phyloP scores from a whole-genome alignment of 2,329 filamentous ascomycete species.

The Phyllosticta citrichinensis region DNA sequence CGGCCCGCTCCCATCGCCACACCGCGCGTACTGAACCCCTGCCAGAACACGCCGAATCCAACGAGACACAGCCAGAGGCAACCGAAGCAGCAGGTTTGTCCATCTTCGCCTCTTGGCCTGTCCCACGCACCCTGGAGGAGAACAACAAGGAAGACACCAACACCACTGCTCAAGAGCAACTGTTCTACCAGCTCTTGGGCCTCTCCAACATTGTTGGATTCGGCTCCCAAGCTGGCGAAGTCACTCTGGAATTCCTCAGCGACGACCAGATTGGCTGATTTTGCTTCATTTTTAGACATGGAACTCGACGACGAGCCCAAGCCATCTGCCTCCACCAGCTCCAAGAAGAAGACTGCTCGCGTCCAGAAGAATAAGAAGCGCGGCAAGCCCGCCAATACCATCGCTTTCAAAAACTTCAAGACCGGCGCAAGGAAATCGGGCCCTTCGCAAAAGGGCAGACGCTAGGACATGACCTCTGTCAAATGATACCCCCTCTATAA shows the following conservation, averaged over 20 bases:
- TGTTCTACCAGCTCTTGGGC: conserved; percentile 29
- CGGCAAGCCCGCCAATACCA: conserved; percentile 29
- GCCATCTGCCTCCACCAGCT: conserved; percentile 12
- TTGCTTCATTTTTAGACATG: conserved; percentile 22
- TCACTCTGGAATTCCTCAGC: not conserved
- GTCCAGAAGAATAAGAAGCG: conserved; percentile 25
- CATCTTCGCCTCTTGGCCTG: conserved; percentile 10
- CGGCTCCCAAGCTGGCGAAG: conserved; percentile 13
- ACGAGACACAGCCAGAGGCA: conserved; percentile 5
- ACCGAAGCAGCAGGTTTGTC: conserved; percentile 13
- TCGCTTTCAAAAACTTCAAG: conserved; percentile 22
- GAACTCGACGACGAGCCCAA: conserved; percentile 26
- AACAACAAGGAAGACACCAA: conserved; percentile 1
- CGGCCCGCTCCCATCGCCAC: not conserved
- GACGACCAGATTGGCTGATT: conserved; percentile 27
- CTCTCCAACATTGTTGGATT: conserved; percentile 32
- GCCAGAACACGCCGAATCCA: conserved; percentile 5
- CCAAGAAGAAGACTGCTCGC: conserved; percentile 24
- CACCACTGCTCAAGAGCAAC: conserved; percentile 15
- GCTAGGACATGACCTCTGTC: not conserved
- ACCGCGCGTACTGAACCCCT: conserved; percentile 1
- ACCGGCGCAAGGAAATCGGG: conserved; percentile 6
- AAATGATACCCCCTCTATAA: not conserved
- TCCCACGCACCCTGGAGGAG: conserved; percentile 9
- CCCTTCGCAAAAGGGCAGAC: conserved; percentile 5